A percentile compares a stretch with the other conserved stretches of the same genome.
Evolutionary conservation across 2,329 filamentous ascomycete species (phyloP).

Genomic region (Phoma sp.): DNA sequence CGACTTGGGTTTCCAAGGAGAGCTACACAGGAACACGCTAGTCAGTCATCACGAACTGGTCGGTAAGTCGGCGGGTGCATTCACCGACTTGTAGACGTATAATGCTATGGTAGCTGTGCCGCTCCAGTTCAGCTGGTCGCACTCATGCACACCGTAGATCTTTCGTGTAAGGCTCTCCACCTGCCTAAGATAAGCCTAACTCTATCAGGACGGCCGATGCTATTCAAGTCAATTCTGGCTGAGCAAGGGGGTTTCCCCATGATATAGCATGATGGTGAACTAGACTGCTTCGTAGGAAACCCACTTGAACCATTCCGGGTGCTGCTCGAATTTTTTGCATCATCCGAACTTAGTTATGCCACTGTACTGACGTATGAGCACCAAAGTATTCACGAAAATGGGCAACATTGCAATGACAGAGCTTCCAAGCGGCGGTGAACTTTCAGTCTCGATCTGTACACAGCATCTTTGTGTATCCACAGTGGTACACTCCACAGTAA

Average conservation of each 20-base stretch:
- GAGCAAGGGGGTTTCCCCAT: not conserved
- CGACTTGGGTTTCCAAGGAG: conserved; percentile 10
- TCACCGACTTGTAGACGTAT: conserved; percentile 16
- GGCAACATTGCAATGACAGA: not conserved
- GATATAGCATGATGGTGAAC: not conserved
- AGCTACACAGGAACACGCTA: not conserved
- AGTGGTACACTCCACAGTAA: conserved; percentile 3
- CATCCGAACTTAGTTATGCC: conserved; percentile 4
- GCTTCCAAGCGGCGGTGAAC: conserved; percentile 1
- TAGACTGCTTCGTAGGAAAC: not conserved
- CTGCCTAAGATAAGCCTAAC: not conserved
- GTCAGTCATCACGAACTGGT: not conserved
- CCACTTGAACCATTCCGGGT: not conserved
- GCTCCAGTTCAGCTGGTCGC: not conserved
- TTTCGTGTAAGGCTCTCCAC: conserved; percentile 3
- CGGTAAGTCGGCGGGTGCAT: conserved; percentile 25
- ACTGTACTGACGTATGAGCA: not conserved
- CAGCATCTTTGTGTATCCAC: not conserved
- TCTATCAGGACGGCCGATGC: not conserved
- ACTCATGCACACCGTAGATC: conserved; percentile 10
- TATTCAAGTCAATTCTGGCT: not conserved
- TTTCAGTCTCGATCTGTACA: not conserved
- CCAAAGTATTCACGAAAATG: not conserved
- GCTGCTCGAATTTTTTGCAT: not conserved
- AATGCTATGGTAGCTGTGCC: not conserved